A percentile compares a stretch with the other conserved stretches of the same genome.
Evolutionary conservation across 2,329 filamentous ascomycete genomes (phyloP).

Genomic region (Scedosporium apiospermum): DNA sequence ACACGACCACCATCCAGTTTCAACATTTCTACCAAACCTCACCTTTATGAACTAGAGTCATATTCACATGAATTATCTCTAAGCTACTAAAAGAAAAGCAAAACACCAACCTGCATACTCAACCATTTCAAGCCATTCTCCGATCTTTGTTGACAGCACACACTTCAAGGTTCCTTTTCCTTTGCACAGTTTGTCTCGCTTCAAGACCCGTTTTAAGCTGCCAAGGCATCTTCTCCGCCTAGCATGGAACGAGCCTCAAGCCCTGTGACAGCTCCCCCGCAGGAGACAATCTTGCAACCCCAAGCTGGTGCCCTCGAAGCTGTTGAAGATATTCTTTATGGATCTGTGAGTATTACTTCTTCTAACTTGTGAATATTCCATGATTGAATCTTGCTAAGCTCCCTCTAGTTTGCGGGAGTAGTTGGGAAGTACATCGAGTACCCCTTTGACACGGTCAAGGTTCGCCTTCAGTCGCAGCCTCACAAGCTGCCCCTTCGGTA

Average conservation of each 20-base stretch:
- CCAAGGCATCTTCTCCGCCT: background rate
- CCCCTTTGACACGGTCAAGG: conserved; percentile 97
- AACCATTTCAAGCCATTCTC: background rate
- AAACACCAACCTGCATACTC: background rate
- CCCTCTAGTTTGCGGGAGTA: conserved; percentile 63
- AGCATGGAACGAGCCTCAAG: background rate
- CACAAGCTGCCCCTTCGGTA: conserved; percentile 75
- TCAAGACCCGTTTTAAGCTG: background rate
- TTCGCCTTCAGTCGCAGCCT: conserved; percentile 91
- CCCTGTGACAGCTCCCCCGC: background rate
- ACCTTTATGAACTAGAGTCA: background rate
- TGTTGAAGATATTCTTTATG: conserved; percentile 77
- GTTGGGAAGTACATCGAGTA: conserved; percentile 96
- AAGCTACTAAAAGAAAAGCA: no score
- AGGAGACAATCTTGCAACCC: background rate
- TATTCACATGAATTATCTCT: background rate
- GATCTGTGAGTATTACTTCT: conserved; percentile 54
- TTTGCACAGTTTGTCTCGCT: background rate
- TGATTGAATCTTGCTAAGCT: conserved; percentile 2
- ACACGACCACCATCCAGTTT: background rate
- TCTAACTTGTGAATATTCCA: background rate
- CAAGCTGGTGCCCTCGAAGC: conserved; percentile 3
- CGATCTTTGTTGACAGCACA: background rate
- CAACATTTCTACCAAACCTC: background rate
- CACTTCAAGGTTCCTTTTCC: background rate